A percentile compares a stretch with the other conserved stretches of the same genome.
Evolutionary conservation across 2,329 filamentous ascomycete genomes (phyloP).

Genomic region (Tricladium varicosporioides): DNA sequence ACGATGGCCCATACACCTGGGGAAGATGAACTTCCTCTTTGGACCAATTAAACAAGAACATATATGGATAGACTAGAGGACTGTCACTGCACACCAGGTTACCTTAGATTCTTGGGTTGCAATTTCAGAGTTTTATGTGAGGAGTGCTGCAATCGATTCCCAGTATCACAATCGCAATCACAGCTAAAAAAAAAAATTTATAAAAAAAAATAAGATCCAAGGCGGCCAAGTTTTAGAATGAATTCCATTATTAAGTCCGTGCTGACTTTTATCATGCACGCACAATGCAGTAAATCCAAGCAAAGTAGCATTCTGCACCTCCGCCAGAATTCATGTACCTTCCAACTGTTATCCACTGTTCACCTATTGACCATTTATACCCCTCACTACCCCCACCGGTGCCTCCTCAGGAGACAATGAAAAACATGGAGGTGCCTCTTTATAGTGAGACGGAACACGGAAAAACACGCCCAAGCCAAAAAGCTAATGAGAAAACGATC

Average conservation of each 20-base stretch:
- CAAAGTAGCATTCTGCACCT: conserved; percentile 13
- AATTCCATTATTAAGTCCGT: conserved; percentile 32
- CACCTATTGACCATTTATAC: conserved; percentile 20
- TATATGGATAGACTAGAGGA: too few species aligned
- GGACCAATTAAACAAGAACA: too few species aligned
- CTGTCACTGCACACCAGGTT: too few species aligned
- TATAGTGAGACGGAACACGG: conserved; percentile 11
- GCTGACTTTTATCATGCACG: conserved; percentile 28
- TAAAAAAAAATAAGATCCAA: too few species aligned
- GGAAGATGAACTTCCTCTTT: too few species aligned
- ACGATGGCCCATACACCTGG: too few species aligned
- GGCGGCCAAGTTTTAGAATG: conserved; percentile 18
- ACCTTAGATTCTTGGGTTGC: too few species aligned
- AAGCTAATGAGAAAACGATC: conserved; percentile 40
- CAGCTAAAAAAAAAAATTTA: too few species aligned
- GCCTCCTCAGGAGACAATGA: conserved; percentile 30
- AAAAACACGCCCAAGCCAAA: conserved; percentile 26
- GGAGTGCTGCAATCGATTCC: too few species aligned
- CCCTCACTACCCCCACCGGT: conserved; percentile 17
- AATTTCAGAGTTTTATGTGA: too few species aligned
- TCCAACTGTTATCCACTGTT: neutral
- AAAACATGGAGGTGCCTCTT: conserved; percentile 20
- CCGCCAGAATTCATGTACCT: conserved; percentile 10
- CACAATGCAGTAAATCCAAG: conserved; percentile 25
- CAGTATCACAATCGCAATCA: too few species aligned